Base-by-base conservation (phyloP, 257 asterid species). In the Cinchona pubescens region DNA sequence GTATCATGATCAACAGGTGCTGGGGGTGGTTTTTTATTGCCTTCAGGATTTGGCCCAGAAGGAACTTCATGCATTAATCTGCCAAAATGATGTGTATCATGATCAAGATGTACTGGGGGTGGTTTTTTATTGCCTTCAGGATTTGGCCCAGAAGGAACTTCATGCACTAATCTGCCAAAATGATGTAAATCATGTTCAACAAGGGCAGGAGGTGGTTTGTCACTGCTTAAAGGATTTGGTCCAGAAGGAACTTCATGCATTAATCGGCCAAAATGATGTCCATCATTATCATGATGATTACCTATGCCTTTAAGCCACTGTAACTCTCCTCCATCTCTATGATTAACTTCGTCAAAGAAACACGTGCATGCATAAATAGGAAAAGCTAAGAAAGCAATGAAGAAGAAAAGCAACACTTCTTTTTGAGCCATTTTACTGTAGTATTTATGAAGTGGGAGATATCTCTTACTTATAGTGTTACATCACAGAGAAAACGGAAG, bases 171-270 rank as follows among this genome's bases (percentile, higher is more conserved):
- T n/a, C n/a, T n/a, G n/a, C n/a, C n/a, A n/a, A n/a, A n/a, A n/a
- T n/a, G n/a, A n/a, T n/a, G n/a, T n/a, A n/a, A n/a, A n/a, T n/a
- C n/a, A n/a, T n/a, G n/a, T n/a, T n/a, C n/a, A 14, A 1, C 19
- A 25, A 37, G 8, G 3, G 37, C 18, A 2, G 65, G 19, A 0
- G 65, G 37, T n/a, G 65, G 11, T 30, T 11, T 61, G 23, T 14
- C 2, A 15, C 5, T 61, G 16, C 67, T 11, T 2, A 30, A 30
- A 1, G 42, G 67, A 30, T 61, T 61, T 61, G 67, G n/a, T 3
- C 67, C 67, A 16, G 67, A 61, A 14, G 67, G 67, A 61, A 30
- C 67, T 61, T 61, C n/a, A 13, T 61, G 67, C 42, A 30, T 61
- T 30, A 61, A 30, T 61, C 67, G 30, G 14, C 67, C 67, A 6